These are phyloP conservation scores for Aspergillus neotritici DNA, from an alignment of 2,329 filamentous ascomycete species.

Conservation along the genomic window DNA sequence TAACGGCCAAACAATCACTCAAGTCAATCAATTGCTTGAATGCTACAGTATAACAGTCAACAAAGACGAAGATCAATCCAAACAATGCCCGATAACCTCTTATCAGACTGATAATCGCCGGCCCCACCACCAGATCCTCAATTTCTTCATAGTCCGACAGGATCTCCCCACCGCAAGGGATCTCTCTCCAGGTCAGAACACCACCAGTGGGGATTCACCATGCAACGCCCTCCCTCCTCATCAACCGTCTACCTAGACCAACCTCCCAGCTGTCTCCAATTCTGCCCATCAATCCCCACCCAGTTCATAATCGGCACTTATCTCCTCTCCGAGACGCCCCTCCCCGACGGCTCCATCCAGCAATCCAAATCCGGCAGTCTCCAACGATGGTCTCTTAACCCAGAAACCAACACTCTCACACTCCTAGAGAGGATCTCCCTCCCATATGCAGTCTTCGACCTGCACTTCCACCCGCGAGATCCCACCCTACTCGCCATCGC, in stretches of 20 bases:
- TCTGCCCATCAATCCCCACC: constrained; percentile 45
- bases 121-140: no score
- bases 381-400: constrained; percentile 56
- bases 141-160: no score
- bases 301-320: constrained; percentile 83
- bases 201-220: constrained; percentile 4
- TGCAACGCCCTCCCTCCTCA: constrained; percentile 27
- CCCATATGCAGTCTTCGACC: constrained; percentile 72
- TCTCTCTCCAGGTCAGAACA: background rate
- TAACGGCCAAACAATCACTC: no score
- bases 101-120: no score
- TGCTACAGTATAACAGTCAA: no score
- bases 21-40: no score
- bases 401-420: constrained; percentile 24
- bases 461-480: constrained; percentile 66
- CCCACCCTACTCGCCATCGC: constrained; percentile 63
- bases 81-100: no score
- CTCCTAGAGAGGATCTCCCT: constrained; percentile 56
- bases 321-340: constrained; percentile 48
- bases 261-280: constrained; percentile 43
- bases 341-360: constrained; percentile 24
- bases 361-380: constrained; percentile 70
- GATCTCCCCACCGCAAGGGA: no score
- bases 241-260: constrained; percentile 37
- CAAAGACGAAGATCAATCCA: no score